phyloP scores from a whole-genome alignment of 352 stramenopile species.

The Globisporangium carolinianum region DNA sequence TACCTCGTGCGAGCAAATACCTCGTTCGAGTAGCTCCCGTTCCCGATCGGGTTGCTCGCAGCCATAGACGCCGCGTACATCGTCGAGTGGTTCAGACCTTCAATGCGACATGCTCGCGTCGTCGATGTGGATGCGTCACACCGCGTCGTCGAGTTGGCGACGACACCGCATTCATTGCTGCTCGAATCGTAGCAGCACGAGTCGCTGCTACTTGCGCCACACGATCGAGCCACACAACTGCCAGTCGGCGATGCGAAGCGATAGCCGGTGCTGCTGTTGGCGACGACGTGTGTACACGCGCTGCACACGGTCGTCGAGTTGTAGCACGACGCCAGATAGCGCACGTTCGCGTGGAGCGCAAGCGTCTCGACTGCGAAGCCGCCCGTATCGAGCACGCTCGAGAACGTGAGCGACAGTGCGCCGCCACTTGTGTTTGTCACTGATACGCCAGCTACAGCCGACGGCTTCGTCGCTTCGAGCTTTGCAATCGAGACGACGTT shows the following conservation, averaged over 20 bases:
- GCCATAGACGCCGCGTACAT: conserved; percentile 22
- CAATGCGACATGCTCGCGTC: conserved; percentile 13
- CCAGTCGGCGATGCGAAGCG: neutral
- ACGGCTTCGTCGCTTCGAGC: conserved; percentile 12
- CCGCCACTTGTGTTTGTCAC: conserved; percentile 19
- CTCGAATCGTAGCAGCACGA: conserved; percentile 16
- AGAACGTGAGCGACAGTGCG: conserved; percentile 22
- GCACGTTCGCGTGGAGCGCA: conserved; percentile 13
- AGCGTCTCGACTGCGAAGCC: conserved; percentile 17
- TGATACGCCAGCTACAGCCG: conserved; percentile 9
- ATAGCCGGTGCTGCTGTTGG: neutral
- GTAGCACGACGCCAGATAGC: conserved; percentile 25
- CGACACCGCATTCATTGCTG: conserved; percentile 18
- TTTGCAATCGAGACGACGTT: conserved; percentile 17
- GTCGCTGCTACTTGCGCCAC: neutral
- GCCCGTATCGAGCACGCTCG: conserved; percentile 17
- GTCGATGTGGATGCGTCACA: conserved; percentile 8
- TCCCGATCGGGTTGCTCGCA: conserved; percentile 28
- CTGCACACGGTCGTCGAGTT: conserved; percentile 11
- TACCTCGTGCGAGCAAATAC: conserved; percentile 18
- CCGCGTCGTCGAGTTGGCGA: conserved; percentile 3
- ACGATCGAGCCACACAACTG: conserved; percentile 9
- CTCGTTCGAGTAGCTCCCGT: conserved; percentile 16
- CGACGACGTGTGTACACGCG: conserved; percentile 12
- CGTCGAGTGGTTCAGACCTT: conserved; percentile 22